Evolutionary conservation across 768 basidiomycete genomes (phyloP).

Genomic region (Boletales sp.): DNA sequence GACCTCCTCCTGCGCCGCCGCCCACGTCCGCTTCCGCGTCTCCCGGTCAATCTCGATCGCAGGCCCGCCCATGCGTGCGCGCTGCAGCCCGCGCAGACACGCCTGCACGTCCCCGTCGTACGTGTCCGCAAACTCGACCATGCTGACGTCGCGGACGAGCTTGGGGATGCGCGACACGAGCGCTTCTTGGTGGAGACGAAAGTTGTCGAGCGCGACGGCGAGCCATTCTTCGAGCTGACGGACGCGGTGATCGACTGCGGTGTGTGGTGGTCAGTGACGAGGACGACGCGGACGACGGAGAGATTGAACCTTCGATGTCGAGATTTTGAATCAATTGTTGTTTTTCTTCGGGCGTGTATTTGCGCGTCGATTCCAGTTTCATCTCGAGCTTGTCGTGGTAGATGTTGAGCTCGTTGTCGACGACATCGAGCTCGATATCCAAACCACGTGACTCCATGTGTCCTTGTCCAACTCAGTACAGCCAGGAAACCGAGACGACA

Average conservation of each 20-base stretch:
- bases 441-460: slow-evolving; percentile 11
- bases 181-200: slow-evolving; percentile 70
- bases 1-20: slow-evolving; percentile 55
- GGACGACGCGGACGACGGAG: too few relatives aligned
- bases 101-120: slow-evolving; percentile 75
- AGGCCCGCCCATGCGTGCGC: slow-evolving; percentile 53
- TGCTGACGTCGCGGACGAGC: slow-evolving; percentile 64
- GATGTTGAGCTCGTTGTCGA: not conserved
- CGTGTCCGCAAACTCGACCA: slow-evolving; percentile 76
- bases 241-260: slow-evolving; percentile 66
- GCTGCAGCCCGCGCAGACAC: slow-evolving; percentile 65
- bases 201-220: slow-evolving; percentile 67
- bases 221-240: slow-evolving; percentile 76
- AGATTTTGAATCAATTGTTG: slow-evolving; percentile 71
- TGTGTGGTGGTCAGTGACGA: too few relatives aligned
- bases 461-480: not conserved
- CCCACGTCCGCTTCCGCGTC: slow-evolving; percentile 76
- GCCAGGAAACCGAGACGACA: not conserved
- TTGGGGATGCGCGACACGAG: slow-evolving; percentile 73
- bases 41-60: slow-evolving; percentile 59
- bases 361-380: slow-evolving; percentile 24
- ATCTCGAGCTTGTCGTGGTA: slow-evolving; percentile 8
- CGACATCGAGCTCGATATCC: not conserved
- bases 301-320: slow-evolving; percentile 68
- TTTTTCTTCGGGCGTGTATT: slow-evolving; percentile 66